These are phyloP conservation scores for Metschnikowia henanensis DNA, from an alignment of 805 yeast genomes.

Conservation along the genomic window DNA sequence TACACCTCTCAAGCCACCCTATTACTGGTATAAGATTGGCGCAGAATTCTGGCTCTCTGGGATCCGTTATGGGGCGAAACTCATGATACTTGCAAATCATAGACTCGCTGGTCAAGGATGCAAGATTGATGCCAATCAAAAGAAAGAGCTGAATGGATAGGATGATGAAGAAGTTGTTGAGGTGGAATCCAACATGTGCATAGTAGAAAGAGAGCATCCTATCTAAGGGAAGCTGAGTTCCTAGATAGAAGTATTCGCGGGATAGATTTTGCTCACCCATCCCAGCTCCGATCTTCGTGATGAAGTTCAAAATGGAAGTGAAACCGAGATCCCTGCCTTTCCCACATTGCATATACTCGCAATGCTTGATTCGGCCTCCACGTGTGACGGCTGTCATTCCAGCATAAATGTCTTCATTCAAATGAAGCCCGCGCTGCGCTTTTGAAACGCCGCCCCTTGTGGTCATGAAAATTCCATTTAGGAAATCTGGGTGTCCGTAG, in stretches of 20 bases:
- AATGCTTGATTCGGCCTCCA: constrained; percentile 87
- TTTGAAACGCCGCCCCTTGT: constrained; percentile 89
- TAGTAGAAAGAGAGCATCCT: constrained; percentile 81
- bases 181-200: constrained; percentile 87
- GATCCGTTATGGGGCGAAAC: constrained; percentile 66
- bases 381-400: constrained; percentile 82
- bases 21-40: constrained; percentile 71
- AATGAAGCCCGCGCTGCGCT: constrained; percentile 83
- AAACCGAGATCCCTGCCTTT: constrained; percentile 89
- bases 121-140: constrained; percentile 68
- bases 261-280: constrained; percentile 91
- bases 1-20: constrained; percentile 81
- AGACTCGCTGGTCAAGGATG: constrained; percentile 71
- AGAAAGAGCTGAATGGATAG: constrained; percentile 72
- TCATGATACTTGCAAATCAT: constrained; percentile 66
- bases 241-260: constrained; percentile 78
- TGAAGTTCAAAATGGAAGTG: constrained; percentile 82
- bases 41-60: constrained; percentile 67
- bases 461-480: constrained; percentile 72
- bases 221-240: constrained; percentile 78
- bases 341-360: constrained; percentile 89
- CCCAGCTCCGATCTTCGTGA: constrained; percentile 89
- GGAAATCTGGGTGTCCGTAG: constrained; percentile 88
- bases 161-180: constrained; percentile 77
- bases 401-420: constrained; percentile 87